Conservation (phyloP, 495 filamentous ascomycete genomes). For the Hypoxylon fragiforme region DNA sequence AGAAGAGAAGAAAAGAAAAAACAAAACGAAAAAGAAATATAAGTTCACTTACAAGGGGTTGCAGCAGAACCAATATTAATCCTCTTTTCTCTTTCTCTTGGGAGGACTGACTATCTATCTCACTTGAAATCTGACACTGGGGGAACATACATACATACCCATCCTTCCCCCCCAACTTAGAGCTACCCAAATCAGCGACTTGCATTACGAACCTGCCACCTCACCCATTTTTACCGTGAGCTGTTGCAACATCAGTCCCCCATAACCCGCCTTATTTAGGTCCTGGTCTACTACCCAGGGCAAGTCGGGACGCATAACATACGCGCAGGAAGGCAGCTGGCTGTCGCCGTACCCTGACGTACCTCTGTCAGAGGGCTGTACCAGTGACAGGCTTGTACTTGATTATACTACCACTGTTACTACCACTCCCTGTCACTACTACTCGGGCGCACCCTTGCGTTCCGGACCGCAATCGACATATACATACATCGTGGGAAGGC, state of each 20-base stretch:
- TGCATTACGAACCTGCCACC: conserved; percentile 41
- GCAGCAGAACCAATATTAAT: conserved; percentile 32
- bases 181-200: conserved; percentile 42
- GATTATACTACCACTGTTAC: conserved; percentile 30
- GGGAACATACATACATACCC: conserved; percentile 21
- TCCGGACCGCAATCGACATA: conserved; percentile 38
- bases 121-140: conserved; percentile 37
- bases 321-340: conserved; percentile 24
- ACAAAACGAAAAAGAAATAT: background rate
- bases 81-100: conserved; percentile 14
- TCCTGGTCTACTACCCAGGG: conserved; percentile 37
- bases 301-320: conserved; percentile 35
- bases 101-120: conserved; percentile 23
- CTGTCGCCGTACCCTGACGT: conserved; percentile 38
- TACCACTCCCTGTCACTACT: conserved; percentile 18
- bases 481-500: conserved; percentile 39
- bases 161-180: conserved; percentile 35
- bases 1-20: too few relatives aligned
- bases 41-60: conserved; percentile 17
- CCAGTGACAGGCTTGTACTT: conserved; percentile 40
- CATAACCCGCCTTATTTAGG: conserved; percentile 36
- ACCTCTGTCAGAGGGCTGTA: conserved; percentile 38
- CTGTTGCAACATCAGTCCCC: conserved; percentile 44
- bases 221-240: conserved; percentile 42
- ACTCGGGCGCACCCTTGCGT: conserved; percentile 37